These are phyloP conservation scores for Candida maesae DNA, from an alignment of 805 yeast species.

Conservation along the genomic window DNA sequence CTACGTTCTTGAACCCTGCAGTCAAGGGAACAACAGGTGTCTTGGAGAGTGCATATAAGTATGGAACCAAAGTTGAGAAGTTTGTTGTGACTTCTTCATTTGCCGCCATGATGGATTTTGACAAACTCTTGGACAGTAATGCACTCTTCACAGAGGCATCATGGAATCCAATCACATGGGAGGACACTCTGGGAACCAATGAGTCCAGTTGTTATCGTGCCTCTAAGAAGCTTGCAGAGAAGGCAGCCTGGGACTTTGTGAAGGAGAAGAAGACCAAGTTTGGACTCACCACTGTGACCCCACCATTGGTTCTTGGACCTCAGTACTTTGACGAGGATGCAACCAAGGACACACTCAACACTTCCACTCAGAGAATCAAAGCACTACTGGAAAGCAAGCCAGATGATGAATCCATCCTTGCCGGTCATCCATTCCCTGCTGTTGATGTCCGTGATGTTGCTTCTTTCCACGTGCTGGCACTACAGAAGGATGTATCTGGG, in stretches of 20 bases:
- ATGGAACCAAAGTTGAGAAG: slow-evolving; percentile 36
- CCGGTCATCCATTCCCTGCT: background rate
- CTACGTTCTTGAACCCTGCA: slow-evolving; percentile 52
- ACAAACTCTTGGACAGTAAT: slow-evolving; percentile 11
- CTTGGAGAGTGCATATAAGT: slow-evolving; percentile 31
- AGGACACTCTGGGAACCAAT: slow-evolving; percentile 12
- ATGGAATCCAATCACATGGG: slow-evolving; percentile 32
- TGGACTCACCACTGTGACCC: slow-evolving; percentile 42
- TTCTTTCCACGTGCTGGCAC: slow-evolving; percentile 31
- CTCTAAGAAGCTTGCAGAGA: slow-evolving; percentile 58
- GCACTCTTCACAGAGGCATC: slow-evolving; percentile 30
- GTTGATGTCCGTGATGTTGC: slow-evolving; percentile 59
- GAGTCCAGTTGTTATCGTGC: slow-evolving; percentile 43
- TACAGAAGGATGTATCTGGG: slow-evolving; percentile 29
- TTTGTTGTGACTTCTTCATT: slow-evolving; percentile 55
- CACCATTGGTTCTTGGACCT: slow-evolving; percentile 55
- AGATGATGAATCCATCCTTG: slow-evolving; percentile 1
- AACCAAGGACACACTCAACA: slow-evolving; percentile 35
- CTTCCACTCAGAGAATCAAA: slow-evolving; percentile 36
- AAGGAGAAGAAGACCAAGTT: slow-evolving; percentile 33
- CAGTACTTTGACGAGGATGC: slow-evolving; percentile 44
- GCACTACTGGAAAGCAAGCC: slow-evolving; percentile 27
- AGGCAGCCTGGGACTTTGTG: slow-evolving; percentile 53
- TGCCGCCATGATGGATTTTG: slow-evolving; percentile 40
- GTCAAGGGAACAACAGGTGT: slow-evolving; percentile 51